phyloP scores from a whole-genome alignment of 345 rosid species.

The Hevea brasiliensis region DNA sequence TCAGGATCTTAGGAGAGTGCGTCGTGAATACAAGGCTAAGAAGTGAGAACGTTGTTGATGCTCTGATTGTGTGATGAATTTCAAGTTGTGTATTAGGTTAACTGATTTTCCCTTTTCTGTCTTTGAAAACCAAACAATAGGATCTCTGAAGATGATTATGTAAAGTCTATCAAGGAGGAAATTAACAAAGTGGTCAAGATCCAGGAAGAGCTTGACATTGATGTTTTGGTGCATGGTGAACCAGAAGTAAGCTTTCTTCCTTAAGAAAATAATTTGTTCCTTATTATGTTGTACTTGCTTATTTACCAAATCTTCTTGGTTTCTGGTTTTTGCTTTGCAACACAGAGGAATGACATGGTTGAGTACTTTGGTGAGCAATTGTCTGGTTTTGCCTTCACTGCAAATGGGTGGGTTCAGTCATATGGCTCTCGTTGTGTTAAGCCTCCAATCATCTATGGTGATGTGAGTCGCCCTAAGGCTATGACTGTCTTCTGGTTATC shows the following conservation, averaged over 20 bases:
- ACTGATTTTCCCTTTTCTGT: neutral
- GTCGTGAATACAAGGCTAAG: constrained; percentile 97
- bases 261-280: neutral
- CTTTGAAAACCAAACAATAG: constrained; percentile 31
- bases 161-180: constrained; percentile 84
- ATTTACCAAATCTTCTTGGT: neutral
- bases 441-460: constrained; percentile 98
- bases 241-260: constrained; percentile 64
- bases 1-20: no score
- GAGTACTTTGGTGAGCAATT: no score
- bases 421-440: constrained; percentile 97
- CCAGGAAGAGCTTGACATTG: no score
- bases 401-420: constrained; percentile 97
- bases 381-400: no score
- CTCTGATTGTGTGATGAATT: neutral
- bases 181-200: no score
- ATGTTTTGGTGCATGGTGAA: constrained; percentile 95
- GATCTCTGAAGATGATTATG: constrained; percentile 89
- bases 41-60: constrained; percentile 47
- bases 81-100: constrained; percentile 2
- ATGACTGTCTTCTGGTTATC: constrained; percentile 99
- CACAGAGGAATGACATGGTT: constrained; percentile 89
- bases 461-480: constrained; percentile 97
- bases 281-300: neutral
- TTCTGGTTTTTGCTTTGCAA: neutral